Evolutionary conservation across 768 basidiomycete genomes (phyloP).

Genomic region (Mycena polygramma): DNA sequence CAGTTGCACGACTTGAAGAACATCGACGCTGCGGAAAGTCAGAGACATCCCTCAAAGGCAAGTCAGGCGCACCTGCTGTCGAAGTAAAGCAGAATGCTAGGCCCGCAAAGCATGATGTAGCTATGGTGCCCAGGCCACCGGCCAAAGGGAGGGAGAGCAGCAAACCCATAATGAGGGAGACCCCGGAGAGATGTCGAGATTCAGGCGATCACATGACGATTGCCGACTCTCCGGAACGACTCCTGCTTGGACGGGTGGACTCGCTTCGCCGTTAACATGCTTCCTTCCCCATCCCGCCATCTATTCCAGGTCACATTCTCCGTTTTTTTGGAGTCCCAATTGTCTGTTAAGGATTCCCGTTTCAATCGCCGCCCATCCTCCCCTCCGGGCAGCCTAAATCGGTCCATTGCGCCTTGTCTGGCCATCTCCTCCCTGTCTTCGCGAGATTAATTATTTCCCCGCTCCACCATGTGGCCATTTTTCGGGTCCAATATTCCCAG

Average conservation of each 20-base stretch:
- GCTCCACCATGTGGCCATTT: constrained; percentile 23
- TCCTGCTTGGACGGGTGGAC: too few species aligned
- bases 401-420: not conserved
- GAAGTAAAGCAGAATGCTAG: constrained; percentile 90
- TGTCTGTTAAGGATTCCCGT: not conserved
- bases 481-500: not conserved
- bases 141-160: constrained; percentile 80
- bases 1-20: constrained; percentile 99
- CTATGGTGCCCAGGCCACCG: constrained; percentile 78
- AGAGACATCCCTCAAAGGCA: constrained; percentile 30
- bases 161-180: constrained; percentile 71
- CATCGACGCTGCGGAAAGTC: constrained; percentile 78
- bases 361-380: constrained; percentile 19
- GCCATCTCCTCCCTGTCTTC: not conserved
- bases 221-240: too few species aligned
- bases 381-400: not conserved
- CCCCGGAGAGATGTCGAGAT: not conserved
- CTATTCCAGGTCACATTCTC: not conserved
- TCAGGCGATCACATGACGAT: not conserved
- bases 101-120: constrained; percentile 86
- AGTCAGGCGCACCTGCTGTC: constrained; percentile 72
- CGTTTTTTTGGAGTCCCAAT: not conserved
- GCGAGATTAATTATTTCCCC: constrained; percentile 18
- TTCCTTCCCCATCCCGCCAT: not conserved
- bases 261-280: not conserved